Evolutionary conservation across 176 grass and related monocot species (phyloP), one percentile per base, ranked within the genome.

Genomic region (Coix lacrymajobi): DNA sequence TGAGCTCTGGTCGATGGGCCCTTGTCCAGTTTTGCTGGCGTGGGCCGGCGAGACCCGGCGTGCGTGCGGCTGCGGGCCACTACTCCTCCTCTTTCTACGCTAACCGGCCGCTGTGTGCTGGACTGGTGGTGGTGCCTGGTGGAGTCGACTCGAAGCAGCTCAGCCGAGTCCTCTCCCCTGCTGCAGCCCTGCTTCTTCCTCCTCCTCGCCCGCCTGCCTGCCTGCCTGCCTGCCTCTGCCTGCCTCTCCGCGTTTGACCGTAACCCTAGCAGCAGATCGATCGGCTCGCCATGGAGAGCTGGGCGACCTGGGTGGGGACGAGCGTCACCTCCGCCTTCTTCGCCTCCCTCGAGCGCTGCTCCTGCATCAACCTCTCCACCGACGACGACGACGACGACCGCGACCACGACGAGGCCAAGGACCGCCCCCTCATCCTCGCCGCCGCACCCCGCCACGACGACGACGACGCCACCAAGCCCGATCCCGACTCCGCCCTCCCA

Each of bases 321-420:
- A 83, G 87, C 82, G 87, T 97, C 25, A 81, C 89, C 62, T 93
- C 94, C 22, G 89, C 91, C 75, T 97, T 97, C 91, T 97, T 94
- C 71, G 87, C 87, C 78, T 97, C 94, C 56, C 91, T 97, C 41
- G 85, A 92, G 91, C 94, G 85, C 75, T 97, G 94, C 85, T 97
- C 89, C 85, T 97, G 91, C 94, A 93, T 93, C 87, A 93, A 85
- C 80, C 85, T 97, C 87, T 85, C 89, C 78, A 92, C 89, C 66
- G 69, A 81, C 82, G 86, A 87, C 80, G 67, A 85, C 81, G 94
- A 92, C 73, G 62, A 83, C 20, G 78, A 25, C 63, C 22, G 3
- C 2, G 62, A 71, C 19, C 75, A 88, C 71, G 88, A 88, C 15
- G 86, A 88, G 76, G 82, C 90, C 41, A 87, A 93, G 73, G 88